These are phyloP conservation scores for Cyberlindnera sargentensis DNA, from an alignment of 805 yeast genomes.

Conservation along the genomic window DNA sequence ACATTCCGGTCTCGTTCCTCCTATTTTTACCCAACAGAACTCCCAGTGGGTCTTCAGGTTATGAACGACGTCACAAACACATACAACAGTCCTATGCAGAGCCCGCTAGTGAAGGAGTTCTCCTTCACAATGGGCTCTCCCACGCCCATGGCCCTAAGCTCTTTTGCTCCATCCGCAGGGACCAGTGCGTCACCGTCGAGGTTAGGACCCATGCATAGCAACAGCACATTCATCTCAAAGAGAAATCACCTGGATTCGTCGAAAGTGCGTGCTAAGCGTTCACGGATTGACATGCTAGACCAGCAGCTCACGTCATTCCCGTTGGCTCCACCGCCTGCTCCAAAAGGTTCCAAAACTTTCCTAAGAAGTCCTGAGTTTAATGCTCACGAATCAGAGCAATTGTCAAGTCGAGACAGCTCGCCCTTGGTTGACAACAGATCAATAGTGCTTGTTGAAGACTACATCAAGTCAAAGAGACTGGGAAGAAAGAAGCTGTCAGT, in stretches of 20 bases:
- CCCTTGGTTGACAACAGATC: conserved; percentile 21
- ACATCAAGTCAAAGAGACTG: conserved; percentile 28
- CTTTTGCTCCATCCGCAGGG: neutral
- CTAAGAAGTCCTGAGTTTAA: neutral
- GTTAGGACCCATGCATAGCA: neutral
- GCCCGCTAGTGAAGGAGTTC: neutral
- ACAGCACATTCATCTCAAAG: too few species aligned
- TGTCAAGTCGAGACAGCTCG: conserved; percentile 8
- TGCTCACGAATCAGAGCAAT: conserved; percentile 1
- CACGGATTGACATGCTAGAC: conserved; percentile 34
- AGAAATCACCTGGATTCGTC: too few species aligned
- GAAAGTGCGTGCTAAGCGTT: conserved; percentile 11
- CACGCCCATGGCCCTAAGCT: neutral
- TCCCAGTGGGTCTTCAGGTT: neutral
- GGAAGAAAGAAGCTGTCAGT: conserved; percentile 27
- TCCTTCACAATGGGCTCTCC: neutral
- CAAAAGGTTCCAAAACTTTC: neutral
- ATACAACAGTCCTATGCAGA: neutral
- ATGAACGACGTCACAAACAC: conserved; percentile 15
- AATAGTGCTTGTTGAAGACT: conserved; percentile 49
- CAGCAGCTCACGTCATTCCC: conserved; percentile 32
- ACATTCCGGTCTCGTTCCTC: neutral
- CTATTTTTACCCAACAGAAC: neutral
- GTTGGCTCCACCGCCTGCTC: conserved; percentile 26
- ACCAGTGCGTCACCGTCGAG: neutral